These are phyloP conservation scores for Penicillium sp. DNA, from an alignment of 2,329 filamentous ascomycete species.

Conservation along the genomic window DNA sequence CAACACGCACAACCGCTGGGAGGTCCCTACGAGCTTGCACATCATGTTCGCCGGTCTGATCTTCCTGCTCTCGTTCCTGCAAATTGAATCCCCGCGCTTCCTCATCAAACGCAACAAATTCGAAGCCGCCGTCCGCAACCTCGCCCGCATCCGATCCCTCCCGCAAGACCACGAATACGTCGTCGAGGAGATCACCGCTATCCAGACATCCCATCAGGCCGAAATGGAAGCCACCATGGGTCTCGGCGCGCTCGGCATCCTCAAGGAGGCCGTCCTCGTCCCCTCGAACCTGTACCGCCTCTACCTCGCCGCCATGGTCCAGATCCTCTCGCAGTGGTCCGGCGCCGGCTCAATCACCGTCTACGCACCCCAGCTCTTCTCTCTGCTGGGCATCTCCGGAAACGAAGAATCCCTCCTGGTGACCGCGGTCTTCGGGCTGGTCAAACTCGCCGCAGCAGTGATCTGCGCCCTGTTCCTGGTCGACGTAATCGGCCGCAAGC, in stretches of 20 bases:
- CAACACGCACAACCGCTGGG: constrained; percentile 54
- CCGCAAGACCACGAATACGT: constrained; percentile 66
- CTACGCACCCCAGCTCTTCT: constrained; percentile 76
- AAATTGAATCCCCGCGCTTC: constrained; percentile 72
- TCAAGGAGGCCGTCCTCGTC: constrained; percentile 71
- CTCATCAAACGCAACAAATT: constrained; percentile 68
- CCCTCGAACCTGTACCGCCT: constrained; percentile 74
- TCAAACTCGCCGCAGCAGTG: constrained; percentile 72
- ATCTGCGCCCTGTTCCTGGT: constrained; percentile 78
- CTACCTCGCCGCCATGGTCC: constrained; percentile 69
- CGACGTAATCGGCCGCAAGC: constrained; percentile 77
- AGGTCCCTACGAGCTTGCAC: constrained; percentile 73
- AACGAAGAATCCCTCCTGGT: constrained; percentile 72
- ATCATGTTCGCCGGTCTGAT: constrained; percentile 78
- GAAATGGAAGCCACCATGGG: constrained; percentile 75
- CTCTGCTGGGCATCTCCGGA: constrained; percentile 71
- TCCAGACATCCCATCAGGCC: constrained; percentile 68
- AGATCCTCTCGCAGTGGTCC: constrained; percentile 76
- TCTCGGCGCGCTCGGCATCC: constrained; percentile 64
- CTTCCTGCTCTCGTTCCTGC: constrained; percentile 70
- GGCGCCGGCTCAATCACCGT: constrained; percentile 76
- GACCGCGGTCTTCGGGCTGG: constrained; percentile 75
- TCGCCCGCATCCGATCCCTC: constrained; percentile 64
- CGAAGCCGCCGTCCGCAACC: constrained; percentile 51
- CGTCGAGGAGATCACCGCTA: constrained; percentile 64